A percentile compares a stretch with the other conserved stretches of the same genome.
These are phyloP conservation scores for Tolypocladium paradoxum DNA, from an alignment of 2,329 filamentous ascomycete species.

Conservation along the genomic window DNA sequence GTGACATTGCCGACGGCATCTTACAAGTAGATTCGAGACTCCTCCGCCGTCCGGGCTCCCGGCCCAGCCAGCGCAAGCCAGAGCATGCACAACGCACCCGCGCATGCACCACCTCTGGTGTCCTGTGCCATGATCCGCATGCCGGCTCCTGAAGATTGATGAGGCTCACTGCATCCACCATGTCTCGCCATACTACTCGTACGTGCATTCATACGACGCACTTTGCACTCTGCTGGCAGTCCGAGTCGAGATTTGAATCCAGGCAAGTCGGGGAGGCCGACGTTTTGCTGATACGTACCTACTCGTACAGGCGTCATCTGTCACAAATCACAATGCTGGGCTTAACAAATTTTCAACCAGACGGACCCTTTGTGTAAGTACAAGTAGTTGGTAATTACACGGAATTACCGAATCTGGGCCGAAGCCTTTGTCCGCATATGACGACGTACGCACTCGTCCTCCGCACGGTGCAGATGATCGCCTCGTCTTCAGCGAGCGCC, in stretches of 20 bases:
- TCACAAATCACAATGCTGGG: neutral
- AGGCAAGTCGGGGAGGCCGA: too few species aligned
- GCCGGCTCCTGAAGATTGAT: neutral
- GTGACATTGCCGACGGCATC: conserved; percentile 1
- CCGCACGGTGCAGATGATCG: too few species aligned
- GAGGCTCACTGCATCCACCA: neutral
- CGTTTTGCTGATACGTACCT: neutral
- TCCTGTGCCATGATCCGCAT: neutral
- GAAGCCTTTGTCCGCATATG: neutral
- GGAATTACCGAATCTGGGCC: neutral
- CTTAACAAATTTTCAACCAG: neutral
- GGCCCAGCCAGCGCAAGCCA: neutral
- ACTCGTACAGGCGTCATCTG: neutral
- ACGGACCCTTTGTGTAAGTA: neutral
- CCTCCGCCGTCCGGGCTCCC: neutral
- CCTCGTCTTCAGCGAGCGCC: neutral
- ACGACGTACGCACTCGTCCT: too few species aligned
- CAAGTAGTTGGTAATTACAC: neutral
- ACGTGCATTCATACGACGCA: neutral
- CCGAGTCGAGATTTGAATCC: neutral
- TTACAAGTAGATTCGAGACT: neutral
- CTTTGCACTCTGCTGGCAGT: neutral
- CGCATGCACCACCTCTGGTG: neutral
- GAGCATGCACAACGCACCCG: neutral
- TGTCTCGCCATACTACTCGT: neutral